Conservation (phyloP, 345 rosid genomes). For the Anastatica hierochuntica region DNA sequence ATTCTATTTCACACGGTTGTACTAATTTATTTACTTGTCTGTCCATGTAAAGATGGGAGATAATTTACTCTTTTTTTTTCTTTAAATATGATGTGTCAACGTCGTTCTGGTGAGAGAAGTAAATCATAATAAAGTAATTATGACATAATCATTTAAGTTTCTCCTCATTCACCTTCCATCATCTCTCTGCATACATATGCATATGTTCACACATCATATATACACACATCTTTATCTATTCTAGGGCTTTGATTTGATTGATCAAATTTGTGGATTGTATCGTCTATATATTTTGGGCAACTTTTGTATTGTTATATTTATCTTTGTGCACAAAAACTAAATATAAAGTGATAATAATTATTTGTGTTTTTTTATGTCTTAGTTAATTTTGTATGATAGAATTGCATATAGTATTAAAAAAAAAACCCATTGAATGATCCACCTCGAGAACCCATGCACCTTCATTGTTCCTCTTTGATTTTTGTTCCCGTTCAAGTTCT, state of each 20-base stretch:
- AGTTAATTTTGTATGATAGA: constrained; percentile 1
- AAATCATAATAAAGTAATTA: constrained; percentile 26
- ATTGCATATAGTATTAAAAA: not conserved
- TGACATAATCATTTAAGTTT: constrained; percentile 35
- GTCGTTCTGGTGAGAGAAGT: constrained; percentile 24
- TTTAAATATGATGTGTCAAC: constrained; percentile 24
- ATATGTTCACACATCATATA: not conserved
- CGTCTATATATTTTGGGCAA: constrained; percentile 1
- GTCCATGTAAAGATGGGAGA: constrained; percentile 20
- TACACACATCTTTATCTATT: constrained; percentile 7
- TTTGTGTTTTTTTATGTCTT: no score
- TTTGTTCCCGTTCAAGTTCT: constrained; percentile 10
- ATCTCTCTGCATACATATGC: constrained; percentile 15
- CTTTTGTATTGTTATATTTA: not conserved
- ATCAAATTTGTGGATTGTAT: not conserved
- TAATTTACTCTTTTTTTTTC: constrained; percentile 7
- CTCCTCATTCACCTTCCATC: constrained; percentile 24
- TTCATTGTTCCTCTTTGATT: constrained; percentile 18
- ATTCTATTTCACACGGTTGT: constrained; percentile 12
- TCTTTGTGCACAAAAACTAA: no score
- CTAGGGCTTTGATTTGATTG: constrained; percentile 1
- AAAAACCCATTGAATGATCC: constrained; percentile 11
- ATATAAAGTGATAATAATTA: no score
- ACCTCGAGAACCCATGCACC: constrained; percentile 20
- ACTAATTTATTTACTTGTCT: constrained; percentile 14